These are phyloP conservation scores for Solanum megistacrolobum DNA, from an alignment of 257 asterid genomes.

Conservation along the genomic window DNA sequence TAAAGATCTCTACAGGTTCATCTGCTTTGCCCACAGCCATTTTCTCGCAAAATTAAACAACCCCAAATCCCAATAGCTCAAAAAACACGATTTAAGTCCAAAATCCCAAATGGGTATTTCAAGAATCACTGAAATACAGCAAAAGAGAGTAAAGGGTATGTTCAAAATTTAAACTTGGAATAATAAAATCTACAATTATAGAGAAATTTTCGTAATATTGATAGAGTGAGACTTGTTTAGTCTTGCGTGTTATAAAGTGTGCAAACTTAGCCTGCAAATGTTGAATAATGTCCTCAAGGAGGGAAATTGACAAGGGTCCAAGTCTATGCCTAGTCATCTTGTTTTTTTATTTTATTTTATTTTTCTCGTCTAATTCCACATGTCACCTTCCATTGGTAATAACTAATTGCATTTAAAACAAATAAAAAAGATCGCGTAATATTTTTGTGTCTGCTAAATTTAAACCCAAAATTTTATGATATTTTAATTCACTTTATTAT, in stretches of 20 bases:
- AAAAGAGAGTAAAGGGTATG: neutral
- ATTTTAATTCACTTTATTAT: neutral
- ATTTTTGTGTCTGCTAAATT: too few relatives aligned
- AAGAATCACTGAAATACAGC: neutral
- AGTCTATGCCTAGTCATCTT: neutral
- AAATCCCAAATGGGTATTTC: neutral
- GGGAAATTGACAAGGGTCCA: neutral
- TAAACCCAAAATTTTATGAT: neutral
- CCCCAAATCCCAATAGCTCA: neutral
- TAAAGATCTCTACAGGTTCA: conserved; percentile 48
- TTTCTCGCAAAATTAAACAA: neutral
- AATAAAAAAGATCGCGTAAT: fast-evolving
- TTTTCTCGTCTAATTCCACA: too few relatives aligned
- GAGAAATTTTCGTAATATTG: neutral
- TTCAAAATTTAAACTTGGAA: neutral
- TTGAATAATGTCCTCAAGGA: neutral
- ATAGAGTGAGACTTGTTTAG: neutral
- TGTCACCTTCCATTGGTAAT: fast-evolving
- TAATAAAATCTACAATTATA: neutral
- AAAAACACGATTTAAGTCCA: neutral
- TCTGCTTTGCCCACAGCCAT: conserved; percentile 41
- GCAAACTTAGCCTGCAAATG: neutral
- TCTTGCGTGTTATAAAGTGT: neutral
- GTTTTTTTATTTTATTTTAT: too few relatives aligned
- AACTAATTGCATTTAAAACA: neutral